phyloP scores from a whole-genome alignment of 371 early-diverging fungal species.

The Circinella umbellata region DNA sequence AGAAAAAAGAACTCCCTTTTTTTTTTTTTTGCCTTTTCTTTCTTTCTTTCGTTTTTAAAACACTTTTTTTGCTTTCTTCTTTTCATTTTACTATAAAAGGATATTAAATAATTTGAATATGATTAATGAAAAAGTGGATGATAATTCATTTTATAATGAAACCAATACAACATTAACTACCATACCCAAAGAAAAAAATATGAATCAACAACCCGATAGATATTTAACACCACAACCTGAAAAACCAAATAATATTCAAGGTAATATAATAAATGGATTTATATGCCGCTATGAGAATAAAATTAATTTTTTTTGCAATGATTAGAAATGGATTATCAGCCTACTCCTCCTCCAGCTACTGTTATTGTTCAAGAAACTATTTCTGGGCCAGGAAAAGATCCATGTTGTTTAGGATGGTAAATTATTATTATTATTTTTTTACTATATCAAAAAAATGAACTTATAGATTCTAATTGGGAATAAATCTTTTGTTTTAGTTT shows the following conservation, averaged over 20 bases:
- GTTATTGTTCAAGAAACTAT: conserved; percentile 19
- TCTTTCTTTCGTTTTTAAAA: no score
- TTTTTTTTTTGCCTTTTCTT: no score
- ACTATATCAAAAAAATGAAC: no score
- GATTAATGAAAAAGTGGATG: not conserved
- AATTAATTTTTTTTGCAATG: no score
- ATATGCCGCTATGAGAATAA: no score
- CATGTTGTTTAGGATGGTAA: conserved; percentile 27
- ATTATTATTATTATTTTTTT: conserved; percentile 8
- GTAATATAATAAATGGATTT: no score
- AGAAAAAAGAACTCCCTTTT: no score
- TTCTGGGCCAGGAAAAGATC: conserved; percentile 18
- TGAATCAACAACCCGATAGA: conserved; percentile 1
- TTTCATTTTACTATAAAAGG: no score
- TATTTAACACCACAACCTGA: conserved; percentile 6
- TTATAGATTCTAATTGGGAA: no score
- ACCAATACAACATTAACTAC: not conserved
- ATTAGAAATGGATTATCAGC: conserved; percentile 13
- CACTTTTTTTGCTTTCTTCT: no score
- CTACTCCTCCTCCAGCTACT: conserved; percentile 22
- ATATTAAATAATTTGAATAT: no score
- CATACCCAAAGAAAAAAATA: not conserved
- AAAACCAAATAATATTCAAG: conserved; percentile 1
- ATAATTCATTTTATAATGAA: not conserved
- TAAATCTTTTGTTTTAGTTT: conserved; percentile 9